A percentile compares a stretch with the other conserved stretches of the same genome.
Conservation (phyloP, 164 flowering plant species). For the Vitis amurensis region DNA sequence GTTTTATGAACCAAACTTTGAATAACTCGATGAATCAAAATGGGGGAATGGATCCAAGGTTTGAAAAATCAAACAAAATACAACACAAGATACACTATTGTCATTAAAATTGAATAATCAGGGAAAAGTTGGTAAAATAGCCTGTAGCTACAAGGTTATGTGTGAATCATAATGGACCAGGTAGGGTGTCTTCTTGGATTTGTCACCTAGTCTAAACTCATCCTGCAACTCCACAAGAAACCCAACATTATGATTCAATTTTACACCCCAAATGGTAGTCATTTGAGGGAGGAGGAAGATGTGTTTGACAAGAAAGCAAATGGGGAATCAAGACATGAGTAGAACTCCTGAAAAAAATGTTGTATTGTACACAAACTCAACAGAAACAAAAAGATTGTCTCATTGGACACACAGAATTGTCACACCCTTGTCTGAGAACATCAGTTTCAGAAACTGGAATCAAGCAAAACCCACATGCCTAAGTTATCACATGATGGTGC, state of each 20-base stretch:
- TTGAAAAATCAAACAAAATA: no score
- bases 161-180: not conserved
- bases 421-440: slow-evolving; percentile 19
- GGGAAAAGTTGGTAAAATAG: not conserved
- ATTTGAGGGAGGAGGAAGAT: not conserved
- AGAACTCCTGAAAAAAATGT: slow-evolving; percentile 13
- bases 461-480: not conserved
- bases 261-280: slow-evolving; percentile 13
- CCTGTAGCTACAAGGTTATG: not conserved
- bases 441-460: slow-evolving; percentile 10
- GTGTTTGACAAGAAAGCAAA: not conserved
- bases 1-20: no score
- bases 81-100: no score
- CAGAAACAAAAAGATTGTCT: slow-evolving; percentile 3
- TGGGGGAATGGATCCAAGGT: no score
- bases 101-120: not conserved
- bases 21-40: no score
- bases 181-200: not conserved
- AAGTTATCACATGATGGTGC: slow-evolving; percentile 63
- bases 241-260: slow-evolving; percentile 1
- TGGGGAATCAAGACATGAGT: not conserved
- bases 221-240: not conserved
- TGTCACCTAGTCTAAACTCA: not conserved
- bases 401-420: slow-evolving; percentile 7
- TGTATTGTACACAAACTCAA: slow-evolving; percentile 22